Base-by-base conservation (phyloP, 2,329 filamentous ascomycete species). In the Rosellinia necatrix region DNA sequence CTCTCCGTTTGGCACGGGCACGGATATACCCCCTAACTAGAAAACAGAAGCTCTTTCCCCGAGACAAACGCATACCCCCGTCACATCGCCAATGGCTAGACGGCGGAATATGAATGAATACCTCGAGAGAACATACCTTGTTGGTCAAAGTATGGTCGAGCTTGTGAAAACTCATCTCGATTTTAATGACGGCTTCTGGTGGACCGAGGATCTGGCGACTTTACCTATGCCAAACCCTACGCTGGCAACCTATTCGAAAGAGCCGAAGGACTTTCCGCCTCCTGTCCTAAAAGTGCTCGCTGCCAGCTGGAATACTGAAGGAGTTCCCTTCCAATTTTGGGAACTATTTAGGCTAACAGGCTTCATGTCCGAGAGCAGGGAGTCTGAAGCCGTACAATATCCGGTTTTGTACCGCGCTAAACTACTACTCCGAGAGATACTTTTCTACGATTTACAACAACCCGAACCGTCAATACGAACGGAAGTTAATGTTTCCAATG, bases 111-210 rank as follows among this genome's bases (percentile, higher is more conserved):
- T 84, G 62, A 83, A 83, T 64, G 78, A 82, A 19, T 78, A 77
- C 53, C 70, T 84, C 7, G 75, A 82, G 43, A 72, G 74, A 12
- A 71, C 72, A 1, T 82, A 80, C 51, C 70, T 73, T 12, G 68
- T 78, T 17, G 68, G 72, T n/a, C 66, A 71, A n/a, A 70, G 73
- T 10, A 70, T 74, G 22, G 65, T 72, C 1, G 71, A 74, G n/a
- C 68, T 76, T 55, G 77, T 80, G 13, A 75, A 75, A 50, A 64
- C 69, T 3, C 74, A 77, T 49, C 65, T 82, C 3, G 82, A 85
- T 62, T 83, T 81, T 52, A 74, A 79, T 27, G 82, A 85, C 60
- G 75, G 75, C 1, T 84, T 85, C 63, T 85, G 82, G 82, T 82
- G 80, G 78, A 80, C 77, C 13, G 80, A 81, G 43, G 77, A 82